These are phyloP conservation scores for Vigna angularis DNA, from an alignment of 306 rosid genomes.

Conservation along the genomic window DNA sequence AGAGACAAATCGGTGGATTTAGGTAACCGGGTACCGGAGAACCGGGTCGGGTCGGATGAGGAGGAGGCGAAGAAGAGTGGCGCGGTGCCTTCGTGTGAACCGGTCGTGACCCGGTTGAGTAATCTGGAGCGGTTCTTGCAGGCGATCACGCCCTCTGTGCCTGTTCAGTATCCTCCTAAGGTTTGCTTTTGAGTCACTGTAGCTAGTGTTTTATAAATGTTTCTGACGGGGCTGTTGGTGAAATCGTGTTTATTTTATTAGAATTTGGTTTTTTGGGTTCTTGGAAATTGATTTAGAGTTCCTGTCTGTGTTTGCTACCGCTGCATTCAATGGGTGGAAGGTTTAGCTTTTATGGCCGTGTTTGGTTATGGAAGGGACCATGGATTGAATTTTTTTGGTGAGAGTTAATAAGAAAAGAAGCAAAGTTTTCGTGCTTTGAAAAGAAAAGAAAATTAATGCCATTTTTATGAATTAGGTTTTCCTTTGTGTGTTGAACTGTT, in stretches of 20 bases:
- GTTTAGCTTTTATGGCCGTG: neutral
- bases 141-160: conserved; percentile 75
- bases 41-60: conserved; percentile 50
- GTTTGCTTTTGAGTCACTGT: conserved; percentile 46
- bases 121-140: conserved; percentile 76
- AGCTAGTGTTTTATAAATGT: neutral
- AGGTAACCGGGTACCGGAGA: conserved; percentile 50
- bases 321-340: conserved; percentile 7
- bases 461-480: neutral
- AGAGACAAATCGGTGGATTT: conserved; percentile 44
- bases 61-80: conserved; percentile 43
- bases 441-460: neutral
- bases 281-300: conserved; percentile 14
- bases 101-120: conserved; percentile 50
- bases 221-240: conserved; percentile 3
- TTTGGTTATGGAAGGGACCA: conserved; percentile 29
- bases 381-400: neutral
- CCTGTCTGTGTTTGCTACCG: conserved; percentile 19
- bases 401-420: neutral
- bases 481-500: conserved; percentile 1
- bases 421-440: neutral
- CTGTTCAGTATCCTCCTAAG: conserved; percentile 69
- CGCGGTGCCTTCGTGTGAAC: conserved; percentile 52
- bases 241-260: conserved; percentile 13
- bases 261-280: neutral